Evolutionary conservation across 805 yeast genomes (phyloP).

Genomic region (Candida patagonica): DNA sequence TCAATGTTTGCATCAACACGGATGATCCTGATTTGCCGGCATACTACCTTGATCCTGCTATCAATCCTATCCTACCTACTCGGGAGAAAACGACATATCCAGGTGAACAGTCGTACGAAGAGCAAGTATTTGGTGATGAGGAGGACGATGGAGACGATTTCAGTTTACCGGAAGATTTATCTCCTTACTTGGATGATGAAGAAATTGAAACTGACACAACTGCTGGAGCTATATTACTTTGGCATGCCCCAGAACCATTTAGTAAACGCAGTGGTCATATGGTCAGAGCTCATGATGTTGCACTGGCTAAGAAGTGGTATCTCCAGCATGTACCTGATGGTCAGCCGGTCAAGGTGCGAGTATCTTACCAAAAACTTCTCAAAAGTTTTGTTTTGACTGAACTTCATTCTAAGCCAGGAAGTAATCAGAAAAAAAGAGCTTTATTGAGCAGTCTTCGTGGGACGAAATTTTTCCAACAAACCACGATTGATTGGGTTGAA

Average conservation of each 20-base stretch:
- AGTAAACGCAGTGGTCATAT: conserved; percentile 62
- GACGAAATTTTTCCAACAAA: conserved; percentile 85
- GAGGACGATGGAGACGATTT: conserved; percentile 35
- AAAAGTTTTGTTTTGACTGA: conserved; percentile 67
- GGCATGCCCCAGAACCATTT: conserved; percentile 81
- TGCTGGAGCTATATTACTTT: conserved; percentile 49
- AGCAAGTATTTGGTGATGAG: conserved; percentile 20
- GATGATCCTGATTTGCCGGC: conserved; percentile 45
- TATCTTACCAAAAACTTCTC: conserved; percentile 83
- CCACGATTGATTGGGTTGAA: conserved; percentile 95
- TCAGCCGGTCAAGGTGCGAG: conserved; percentile 66
- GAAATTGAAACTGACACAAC: conserved; percentile 39
- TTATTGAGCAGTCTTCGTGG: conserved; percentile 56
- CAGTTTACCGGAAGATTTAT: conserved; percentile 32
- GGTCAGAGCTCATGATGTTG: conserved; percentile 82
- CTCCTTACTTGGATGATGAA: conserved; percentile 33
- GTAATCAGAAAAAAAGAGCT: conserved; percentile 42
- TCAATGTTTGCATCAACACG: conserved; percentile 38
- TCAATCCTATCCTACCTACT: conserved; percentile 44
- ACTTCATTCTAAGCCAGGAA: conserved; percentile 41
- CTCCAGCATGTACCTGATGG: conserved; percentile 49
- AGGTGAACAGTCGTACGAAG: conserved; percentile 12
- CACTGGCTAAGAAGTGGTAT: conserved; percentile 77
- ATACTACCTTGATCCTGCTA: conserved; percentile 44
- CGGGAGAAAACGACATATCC: conserved; percentile 12